Evolutionary conservation across 371 early-diverging fungal genomes (phyloP).

Genomic region (Nematocida ironsii): DNA sequence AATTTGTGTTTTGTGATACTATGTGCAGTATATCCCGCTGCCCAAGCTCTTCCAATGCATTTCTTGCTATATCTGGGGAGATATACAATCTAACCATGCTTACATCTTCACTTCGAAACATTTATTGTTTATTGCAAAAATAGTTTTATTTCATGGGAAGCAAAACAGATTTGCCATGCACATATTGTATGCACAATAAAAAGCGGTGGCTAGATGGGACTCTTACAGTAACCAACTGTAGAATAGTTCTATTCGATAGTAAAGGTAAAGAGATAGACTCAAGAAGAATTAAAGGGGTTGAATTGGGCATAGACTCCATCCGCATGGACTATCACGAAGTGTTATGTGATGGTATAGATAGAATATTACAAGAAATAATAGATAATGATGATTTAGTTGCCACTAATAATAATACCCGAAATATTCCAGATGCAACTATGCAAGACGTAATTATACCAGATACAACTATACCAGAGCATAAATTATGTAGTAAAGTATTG

Average conservation of each 20-base stretch:
- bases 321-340: neutral
- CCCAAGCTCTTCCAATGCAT: conserved; percentile 65
- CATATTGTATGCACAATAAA: neutral
- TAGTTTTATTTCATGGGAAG: neutral
- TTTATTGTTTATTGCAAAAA: conserved; percentile 22
- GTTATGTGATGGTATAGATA: neutral
- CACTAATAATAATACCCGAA: neutral
- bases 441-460: too few species aligned
- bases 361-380: neutral
- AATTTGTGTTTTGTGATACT: conserved; percentile 24
- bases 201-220: conserved; percentile 37
- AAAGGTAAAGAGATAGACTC: conserved; percentile 14
- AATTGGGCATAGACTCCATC: neutral
- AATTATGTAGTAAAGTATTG: neutral
- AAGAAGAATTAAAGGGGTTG: neutral
- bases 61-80: conserved; percentile 61
- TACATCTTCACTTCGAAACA: conserved; percentile 69
- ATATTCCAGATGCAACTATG: too few species aligned
- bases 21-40: conserved; percentile 64
- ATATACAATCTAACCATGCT: conserved; percentile 65
- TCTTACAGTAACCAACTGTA: neutral
- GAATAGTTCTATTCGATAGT: conserved; percentile 10
- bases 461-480: too few species aligned
- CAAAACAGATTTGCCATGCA: neutral
- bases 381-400: neutral